Base-by-base conservation (phyloP, 2,329 filamentous ascomycete species). In the Truncatella angustata region DNA sequence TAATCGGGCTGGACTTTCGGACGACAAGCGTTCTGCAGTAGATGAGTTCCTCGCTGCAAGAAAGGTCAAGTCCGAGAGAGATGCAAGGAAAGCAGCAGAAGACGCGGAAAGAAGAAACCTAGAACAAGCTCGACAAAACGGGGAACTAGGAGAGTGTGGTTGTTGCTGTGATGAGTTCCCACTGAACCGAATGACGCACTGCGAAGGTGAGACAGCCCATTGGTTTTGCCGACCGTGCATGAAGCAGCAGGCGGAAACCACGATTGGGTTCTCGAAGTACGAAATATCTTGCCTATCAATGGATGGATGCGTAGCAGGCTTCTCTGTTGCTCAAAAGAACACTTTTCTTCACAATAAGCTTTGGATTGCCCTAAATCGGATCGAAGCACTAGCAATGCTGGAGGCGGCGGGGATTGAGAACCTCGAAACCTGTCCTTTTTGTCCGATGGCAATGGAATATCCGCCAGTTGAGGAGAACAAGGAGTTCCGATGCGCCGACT, bases 351-450 rank as follows among this genome's bases (percentile, higher is more conserved):
- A 84, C 54, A 70, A 78, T 14, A 81, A 79, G 42, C 73, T 84
- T 0, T 73, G 80, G 26, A 71, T 77, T 3, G 86, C 85, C 7
- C 72, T 96, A 2, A 86, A 88, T 51, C 78, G 82, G 20, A 79
- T 92, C 48, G 87, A 92, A 63, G 85, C 89, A 65, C 82, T 88
- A 60, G 79, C 85, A 16, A 80, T 83, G 21, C 74, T 96, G 35
- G 80, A 82, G n/a, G 74, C 82, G 55, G 88, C 90, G 1, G 82
- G 78, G 0, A 78, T 95, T 32, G 84, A 91, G 36, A 83, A 86
- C 55, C 78, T 96, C 2, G 87, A 81, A 28, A 83, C 80, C 28
- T 96, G 91, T 58, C 90, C 90, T 0, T 94, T 91, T 63, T 96
- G 91, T 66, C 84, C 88, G 20, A 95, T 83, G 71, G 90, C 88